Evolutionary conservation across 1,284 basidiomycete genomes (phyloP), one percentile per base, ranked within the genome.

Genomic region (Amylostereum chailletii): DNA sequence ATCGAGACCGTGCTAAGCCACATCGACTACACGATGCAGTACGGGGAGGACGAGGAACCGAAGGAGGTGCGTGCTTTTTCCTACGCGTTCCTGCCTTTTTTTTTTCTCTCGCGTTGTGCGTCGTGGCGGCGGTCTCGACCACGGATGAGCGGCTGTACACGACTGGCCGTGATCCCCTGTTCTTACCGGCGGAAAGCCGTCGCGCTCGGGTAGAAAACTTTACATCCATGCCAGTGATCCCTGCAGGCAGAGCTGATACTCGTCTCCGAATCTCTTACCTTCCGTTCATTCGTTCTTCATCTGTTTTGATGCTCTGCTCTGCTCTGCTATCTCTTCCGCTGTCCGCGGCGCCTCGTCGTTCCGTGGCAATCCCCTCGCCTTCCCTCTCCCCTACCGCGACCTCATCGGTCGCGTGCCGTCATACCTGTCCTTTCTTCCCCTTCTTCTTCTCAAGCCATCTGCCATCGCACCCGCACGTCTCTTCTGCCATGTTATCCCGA

Each of bases 1-100:
- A 75, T 99, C 45, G 90, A 92, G 61, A 85, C 81, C 1, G 83
- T 98, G 9, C 76, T 99, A 46, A 94, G 91, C 62, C 94, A 98
- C 65, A 89, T 99, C 51, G 96, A 99, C 70, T 94, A 94, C 60
- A 87, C 92, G 53, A 91, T 98, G 81, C 94, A 97, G 65, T 97
- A 94, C 59, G 92, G 91, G 42, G 91, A 94, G 70, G 90, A 93
- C 53, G 91, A 94, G 62, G 91, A 94, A 62, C 92, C 91, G 27
- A 90, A 85, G 71, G 88, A 90, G 79, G 87, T 87, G 58, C 51
- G 75, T 60, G 11, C 47, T 26, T 40, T 45, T 32, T 34, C 38
- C 34, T 10, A 39, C 36, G 19, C 8, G 4, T 45, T 32, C 37
- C 52, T 49, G 8, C n/a, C 27, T 33, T 19, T 34, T 19, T 19